Conservation (phyloP, 306 rosid genomes). For the Quercus agrifolia region DNA sequence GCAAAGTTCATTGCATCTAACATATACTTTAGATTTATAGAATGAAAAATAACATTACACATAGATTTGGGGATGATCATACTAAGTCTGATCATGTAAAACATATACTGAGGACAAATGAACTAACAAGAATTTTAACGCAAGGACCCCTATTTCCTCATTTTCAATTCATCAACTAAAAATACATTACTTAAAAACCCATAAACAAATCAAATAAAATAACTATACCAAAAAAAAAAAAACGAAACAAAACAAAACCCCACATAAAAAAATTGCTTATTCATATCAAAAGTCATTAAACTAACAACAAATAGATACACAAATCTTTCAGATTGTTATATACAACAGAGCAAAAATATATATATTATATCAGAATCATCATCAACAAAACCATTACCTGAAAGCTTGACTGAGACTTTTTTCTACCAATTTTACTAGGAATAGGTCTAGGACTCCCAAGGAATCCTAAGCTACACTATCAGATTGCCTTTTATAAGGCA, state of each 20-base stretch:
- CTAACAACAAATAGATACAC: not conserved
- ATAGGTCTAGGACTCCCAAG: not conserved
- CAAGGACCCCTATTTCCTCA: not conserved
- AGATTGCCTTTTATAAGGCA: not conserved
- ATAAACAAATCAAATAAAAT: not conserved
- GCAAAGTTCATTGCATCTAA: not conserved
- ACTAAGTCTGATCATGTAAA: not conserved
- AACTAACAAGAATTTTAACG: not conserved
- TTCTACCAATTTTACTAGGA: not conserved
- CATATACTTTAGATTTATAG: not conserved
- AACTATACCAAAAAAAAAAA: too few species aligned
- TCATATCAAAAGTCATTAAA: not conserved
- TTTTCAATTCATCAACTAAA: not conserved
- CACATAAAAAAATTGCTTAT: not conserved
- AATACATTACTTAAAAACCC: not conserved
- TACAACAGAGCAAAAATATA: not conserved
- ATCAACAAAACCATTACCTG: not conserved
- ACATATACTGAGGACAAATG: not conserved
- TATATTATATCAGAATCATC: not conserved
- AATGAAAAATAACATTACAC: not conserved
- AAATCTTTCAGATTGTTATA: not conserved
- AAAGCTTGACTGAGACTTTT: not conserved
- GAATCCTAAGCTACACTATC: not conserved
- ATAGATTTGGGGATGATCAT: not conserved
- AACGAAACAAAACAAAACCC: not conserved